phyloP scores from a whole-genome alignment of 148 eudicot genomes.

The Rheum nobile region DNA sequence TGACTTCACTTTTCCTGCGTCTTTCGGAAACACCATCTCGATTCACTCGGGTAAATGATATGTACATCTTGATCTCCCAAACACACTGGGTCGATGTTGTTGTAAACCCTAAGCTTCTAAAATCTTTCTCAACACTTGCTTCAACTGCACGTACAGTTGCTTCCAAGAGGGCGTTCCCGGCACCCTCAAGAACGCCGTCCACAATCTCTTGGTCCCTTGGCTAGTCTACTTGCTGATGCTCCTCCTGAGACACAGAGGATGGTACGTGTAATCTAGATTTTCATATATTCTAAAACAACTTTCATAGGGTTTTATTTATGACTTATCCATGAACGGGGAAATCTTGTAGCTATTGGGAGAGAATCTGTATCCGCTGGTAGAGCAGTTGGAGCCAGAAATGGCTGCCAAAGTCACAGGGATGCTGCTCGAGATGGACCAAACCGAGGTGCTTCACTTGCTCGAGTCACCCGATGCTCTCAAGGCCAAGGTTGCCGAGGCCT shows the following conservation, averaged over 20 bases:
- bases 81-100: too few species aligned
- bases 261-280: slow-evolving; percentile 24
- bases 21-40: too few species aligned
- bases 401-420: slow-evolving; percentile 83
- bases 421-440: slow-evolving; percentile 80
- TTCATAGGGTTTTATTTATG: neutral
- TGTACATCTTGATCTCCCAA: too few species aligned
- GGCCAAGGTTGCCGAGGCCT: slow-evolving; percentile 70
- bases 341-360: slow-evolving; percentile 56
- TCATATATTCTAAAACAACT: neutral
- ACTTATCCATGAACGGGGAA: neutral
- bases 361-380: slow-evolving; percentile 67
- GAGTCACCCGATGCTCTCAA: slow-evolving; percentile 69
- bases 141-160: slow-evolving; percentile 34
- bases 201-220: slow-evolving; percentile 55
- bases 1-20: too few species aligned
- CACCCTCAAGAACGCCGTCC: slow-evolving; percentile 44
- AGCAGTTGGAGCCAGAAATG: slow-evolving; percentile 54
- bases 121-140: neutral
- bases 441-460: slow-evolving; percentile 63
- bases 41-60: too few species aligned
- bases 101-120: too few species aligned
- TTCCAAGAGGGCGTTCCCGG: slow-evolving; percentile 60
- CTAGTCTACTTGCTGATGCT: slow-evolving; percentile 74
- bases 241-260: slow-evolving; percentile 61